phyloP scores from a whole-genome alignment of 2,329 filamentous ascomycete species.

The Fonsecaea multimorphosa region DNA sequence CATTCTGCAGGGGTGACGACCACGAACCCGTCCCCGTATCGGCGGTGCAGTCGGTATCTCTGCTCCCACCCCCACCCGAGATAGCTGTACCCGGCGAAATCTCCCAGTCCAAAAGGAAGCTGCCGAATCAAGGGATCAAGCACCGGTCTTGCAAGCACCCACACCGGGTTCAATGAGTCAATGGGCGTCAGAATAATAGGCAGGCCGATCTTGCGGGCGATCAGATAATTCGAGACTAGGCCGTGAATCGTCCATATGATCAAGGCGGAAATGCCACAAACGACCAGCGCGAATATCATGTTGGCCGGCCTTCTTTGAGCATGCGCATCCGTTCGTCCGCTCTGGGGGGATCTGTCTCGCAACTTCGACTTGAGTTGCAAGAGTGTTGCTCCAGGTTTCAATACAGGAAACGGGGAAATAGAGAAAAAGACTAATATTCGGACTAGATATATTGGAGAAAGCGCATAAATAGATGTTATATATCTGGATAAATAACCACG shows the following conservation, averaged over 20 bases:
- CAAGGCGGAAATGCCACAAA: background rate
- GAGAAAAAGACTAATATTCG: no score
- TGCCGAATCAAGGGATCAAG: background rate
- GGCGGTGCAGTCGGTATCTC: background rate
- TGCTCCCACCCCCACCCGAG: background rate
- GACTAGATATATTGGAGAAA: no score
- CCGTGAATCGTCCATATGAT: background rate
- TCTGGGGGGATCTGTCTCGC: no score
- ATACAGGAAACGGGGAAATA: no score
- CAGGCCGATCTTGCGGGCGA: background rate
- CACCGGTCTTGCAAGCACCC: background rate
- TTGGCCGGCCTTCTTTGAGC: background rate
- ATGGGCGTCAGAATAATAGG: background rate
- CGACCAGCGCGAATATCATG: background rate
- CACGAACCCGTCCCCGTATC: background rate
- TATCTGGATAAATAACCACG: no score
- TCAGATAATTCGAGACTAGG: background rate
- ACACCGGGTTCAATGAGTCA: background rate
- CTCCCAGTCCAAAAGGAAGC: background rate
- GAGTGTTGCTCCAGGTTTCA: no score
- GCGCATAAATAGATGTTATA: no score
- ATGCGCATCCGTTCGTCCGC: background rate
- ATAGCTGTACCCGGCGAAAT: background rate
- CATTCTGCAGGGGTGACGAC: background rate
- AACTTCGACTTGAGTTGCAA: no score